Evolutionary conservation across 1,284 basidiomycete species (phyloP).

Genomic region (Leccinum subspadiceum): DNA sequence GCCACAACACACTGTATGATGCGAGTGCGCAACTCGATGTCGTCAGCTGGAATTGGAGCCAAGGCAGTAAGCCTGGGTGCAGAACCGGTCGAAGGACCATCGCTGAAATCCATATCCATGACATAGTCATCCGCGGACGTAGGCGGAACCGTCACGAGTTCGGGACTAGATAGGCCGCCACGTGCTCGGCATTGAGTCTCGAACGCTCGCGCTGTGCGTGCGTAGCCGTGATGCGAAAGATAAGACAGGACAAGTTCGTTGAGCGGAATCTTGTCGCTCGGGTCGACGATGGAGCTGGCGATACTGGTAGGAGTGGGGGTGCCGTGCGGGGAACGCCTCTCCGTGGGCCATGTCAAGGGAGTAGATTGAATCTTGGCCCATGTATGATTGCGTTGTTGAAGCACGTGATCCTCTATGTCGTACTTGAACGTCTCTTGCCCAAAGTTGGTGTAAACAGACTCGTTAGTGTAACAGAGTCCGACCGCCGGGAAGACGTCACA

Average conservation of each 20-base stretch:
- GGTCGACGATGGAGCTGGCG: slow-evolving; percentile 13
- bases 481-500: slow-evolving; percentile 78
- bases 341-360: slow-evolving; percentile 38
- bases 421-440: slow-evolving; percentile 82
- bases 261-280: slow-evolving; percentile 40
- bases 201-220: slow-evolving; percentile 65
- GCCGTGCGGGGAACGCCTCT: slow-evolving; percentile 15
- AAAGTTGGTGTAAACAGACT: slow-evolving; percentile 81
- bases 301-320: slow-evolving; percentile 1
- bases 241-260: slow-evolving; percentile 77
- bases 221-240: slow-evolving; percentile 78
- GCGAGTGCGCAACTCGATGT: slow-evolving; percentile 63
- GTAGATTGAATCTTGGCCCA: slow-evolving; percentile 66
- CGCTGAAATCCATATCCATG: slow-evolving; percentile 41
- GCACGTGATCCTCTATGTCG: slow-evolving; percentile 82
- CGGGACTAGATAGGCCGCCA: slow-evolving; percentile 15
- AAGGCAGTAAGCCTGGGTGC: slow-evolving; percentile 6
- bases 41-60: slow-evolving; percentile 34
- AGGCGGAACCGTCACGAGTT: neutral
- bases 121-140: slow-evolving; percentile 41
- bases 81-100: slow-evolving; percentile 14
- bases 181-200: slow-evolving; percentile 44
- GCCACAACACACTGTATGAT: slow-evolving; percentile 65
- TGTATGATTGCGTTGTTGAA: slow-evolving; percentile 57
- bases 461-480: slow-evolving; percentile 75